Percentiles rank a stretch among this genome's conserved stretches.
phyloP scores from a whole-genome alignment of 1,284 basidiomycete genomes.

The Hemileia vastatrix region DNA sequence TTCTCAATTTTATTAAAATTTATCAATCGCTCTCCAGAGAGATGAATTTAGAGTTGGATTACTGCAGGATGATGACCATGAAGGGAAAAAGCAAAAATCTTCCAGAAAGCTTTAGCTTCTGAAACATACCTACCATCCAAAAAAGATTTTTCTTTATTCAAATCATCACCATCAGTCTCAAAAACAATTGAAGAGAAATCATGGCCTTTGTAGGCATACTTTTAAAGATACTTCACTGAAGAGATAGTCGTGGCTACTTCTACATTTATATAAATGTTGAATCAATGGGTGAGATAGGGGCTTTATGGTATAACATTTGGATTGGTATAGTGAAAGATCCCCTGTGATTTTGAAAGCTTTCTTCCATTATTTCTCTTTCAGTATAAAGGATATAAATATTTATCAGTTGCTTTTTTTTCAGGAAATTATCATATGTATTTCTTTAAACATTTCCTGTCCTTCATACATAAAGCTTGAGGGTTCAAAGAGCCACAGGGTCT shows the following conservation, averaged over 20 bases:
- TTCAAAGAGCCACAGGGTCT: neutral
- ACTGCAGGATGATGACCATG: neutral
- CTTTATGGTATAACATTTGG: too few relatives aligned
- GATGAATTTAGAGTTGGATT: neutral
- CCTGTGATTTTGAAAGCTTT: neutral
- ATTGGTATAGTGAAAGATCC: too few relatives aligned
- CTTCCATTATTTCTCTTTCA: neutral
- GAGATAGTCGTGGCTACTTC: neutral
- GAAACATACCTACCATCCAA: too few relatives aligned
- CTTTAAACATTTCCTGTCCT: too few relatives aligned
- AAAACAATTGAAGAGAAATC: neutral
- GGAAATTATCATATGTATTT: neutral
- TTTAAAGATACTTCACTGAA: conserved; percentile 9
- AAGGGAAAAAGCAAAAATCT: neutral
- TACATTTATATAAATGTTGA: conserved; percentile 7
- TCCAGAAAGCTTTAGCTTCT: conserved; percentile 1
- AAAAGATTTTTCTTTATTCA: too few relatives aligned
- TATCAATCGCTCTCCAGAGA: neutral
- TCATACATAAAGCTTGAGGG: neutral
- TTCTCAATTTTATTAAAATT: too few relatives aligned
- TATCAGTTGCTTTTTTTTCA: neutral
- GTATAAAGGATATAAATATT: neutral
- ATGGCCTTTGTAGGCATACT: conserved; percentile 8
- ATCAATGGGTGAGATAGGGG: neutral
- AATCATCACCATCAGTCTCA: neutral